Base-by-base conservation (phyloP, 2,329 filamentous ascomycete species). In the Xylaria sp. region DNA sequence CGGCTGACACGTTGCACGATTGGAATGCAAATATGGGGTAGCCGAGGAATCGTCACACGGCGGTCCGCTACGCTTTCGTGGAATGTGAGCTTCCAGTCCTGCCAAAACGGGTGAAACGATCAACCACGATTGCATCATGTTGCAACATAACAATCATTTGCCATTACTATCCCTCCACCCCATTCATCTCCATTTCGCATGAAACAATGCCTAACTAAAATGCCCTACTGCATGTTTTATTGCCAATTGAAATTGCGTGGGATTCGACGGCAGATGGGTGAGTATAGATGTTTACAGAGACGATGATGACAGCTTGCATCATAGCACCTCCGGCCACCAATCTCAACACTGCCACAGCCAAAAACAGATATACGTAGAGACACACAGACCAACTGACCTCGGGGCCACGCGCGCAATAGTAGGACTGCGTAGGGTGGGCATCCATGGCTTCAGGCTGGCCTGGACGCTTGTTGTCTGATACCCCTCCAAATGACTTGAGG, bases 61-160 rank as follows among this genome's bases (percentile, higher is more conserved):
- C 66, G 66, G 61, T 31, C 62, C 51, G 62, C 41, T 52, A 52
- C 58, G 59, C 69, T 67, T 46, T 68, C 54, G 69, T 76, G 75
- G 73, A 74, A 74, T 73, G 72, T 69, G 66, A 74, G 65, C 71
- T 73, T 75, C 74, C 73, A 73, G 72, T 73, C 67, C 69, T 76
- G 70, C 76, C 74, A 61, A 73, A 76, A 74, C 65, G 69, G 74
- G 74, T 59, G 68, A 74, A 70, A 70, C 62, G 73, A 77, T 75
- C 69, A 37, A 74, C 71, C 69, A 65, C 69, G 61, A 70, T 77
- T 77, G 75, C 76, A 77, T 77, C 76, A 77, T 77, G 67, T 61
- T 74, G 68, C 70, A 70, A 66, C 65, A 56, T 59, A 54, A 65
- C 48, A 48, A 60, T 63, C 52, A 55, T 59, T 13, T 39, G 23